phyloP scores from a whole-genome alignment of 1,139 yeast genomes.

The Geotrichum armillariae region DNA sequence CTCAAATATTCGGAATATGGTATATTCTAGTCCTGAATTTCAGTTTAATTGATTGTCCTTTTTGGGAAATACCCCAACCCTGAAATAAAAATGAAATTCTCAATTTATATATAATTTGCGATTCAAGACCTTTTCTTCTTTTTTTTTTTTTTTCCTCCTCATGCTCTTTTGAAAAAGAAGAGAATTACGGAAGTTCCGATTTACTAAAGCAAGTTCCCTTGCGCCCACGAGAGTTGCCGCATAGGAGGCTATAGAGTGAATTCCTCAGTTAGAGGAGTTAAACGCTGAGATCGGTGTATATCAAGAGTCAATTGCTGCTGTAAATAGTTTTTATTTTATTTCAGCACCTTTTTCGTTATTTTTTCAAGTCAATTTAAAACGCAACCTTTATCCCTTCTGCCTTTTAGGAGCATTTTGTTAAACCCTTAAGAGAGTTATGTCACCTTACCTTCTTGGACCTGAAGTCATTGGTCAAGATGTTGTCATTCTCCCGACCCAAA shows the following conservation, averaged over 20 bases:
- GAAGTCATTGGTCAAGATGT: slow-evolving; percentile 19
- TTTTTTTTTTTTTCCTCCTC: slow-evolving; percentile 18
- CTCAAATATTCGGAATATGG: not conserved
- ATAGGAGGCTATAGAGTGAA: slow-evolving; percentile 26
- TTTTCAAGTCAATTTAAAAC: slow-evolving; percentile 2
- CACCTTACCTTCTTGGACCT: slow-evolving; percentile 23
- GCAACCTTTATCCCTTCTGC: slow-evolving; percentile 1
- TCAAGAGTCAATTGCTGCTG: slow-evolving; percentile 11
- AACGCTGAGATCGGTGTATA: slow-evolving; percentile 19
- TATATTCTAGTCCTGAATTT: not conserved
- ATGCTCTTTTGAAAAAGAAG: slow-evolving; percentile 15
- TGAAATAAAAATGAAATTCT: slow-evolving; percentile 1
- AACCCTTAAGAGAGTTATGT: slow-evolving; percentile 14
- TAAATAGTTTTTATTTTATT: not conserved
- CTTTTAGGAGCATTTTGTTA: slow-evolving; percentile 1
- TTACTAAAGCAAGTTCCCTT: slow-evolving; percentile 22
- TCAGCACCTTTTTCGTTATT: not conserved
- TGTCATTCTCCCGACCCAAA: slow-evolving; percentile 17
- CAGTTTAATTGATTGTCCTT: not conserved
- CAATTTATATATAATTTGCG: too few relatives aligned
- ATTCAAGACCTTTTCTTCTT: slow-evolving; percentile 20
- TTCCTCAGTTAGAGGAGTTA: slow-evolving; percentile 28
- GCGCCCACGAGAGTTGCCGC: slow-evolving; percentile 32
- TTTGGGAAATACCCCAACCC: slow-evolving; percentile 1
- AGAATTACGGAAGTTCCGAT: slow-evolving; percentile 20